These are phyloP conservation scores for Aspergillus brasiliensis DNA, from an alignment of 2,329 filamentous ascomycete species.

Conservation along the genomic window DNA sequence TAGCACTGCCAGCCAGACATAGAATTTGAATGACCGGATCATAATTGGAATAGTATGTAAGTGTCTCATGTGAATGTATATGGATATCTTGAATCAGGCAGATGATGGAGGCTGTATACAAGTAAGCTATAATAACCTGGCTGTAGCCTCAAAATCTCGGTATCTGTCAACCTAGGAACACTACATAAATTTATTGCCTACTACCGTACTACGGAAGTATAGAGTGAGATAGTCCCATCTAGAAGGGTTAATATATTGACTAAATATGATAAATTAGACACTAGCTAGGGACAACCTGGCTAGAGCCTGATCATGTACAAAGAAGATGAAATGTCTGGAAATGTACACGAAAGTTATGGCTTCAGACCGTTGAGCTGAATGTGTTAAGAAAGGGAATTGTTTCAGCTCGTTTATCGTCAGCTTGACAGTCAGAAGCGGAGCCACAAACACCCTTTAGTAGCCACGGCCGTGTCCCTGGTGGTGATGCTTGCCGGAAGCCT, in stretches of 20 bases:
- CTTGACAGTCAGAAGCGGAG: not conserved
- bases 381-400: too few species aligned
- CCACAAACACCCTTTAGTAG: not conserved
- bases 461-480: not conserved
- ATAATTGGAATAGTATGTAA: too few species aligned
- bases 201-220: too few species aligned
- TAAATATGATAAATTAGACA: not conserved
- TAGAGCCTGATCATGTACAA: not conserved
- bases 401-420: not conserved
- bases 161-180: too few species aligned
- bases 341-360: not conserved
- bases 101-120: too few species aligned
- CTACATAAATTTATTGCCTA: too few species aligned
- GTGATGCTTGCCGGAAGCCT: not conserved
- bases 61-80: too few species aligned
- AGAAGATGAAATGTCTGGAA: not conserved
- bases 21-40: too few species aligned
- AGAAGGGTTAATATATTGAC: not conserved
- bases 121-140: too few species aligned
- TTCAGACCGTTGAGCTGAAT: not conserved
- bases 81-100: too few species aligned
- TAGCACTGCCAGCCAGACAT: too few species aligned
- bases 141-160: too few species aligned
- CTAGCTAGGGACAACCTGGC: not conserved
- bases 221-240: not conserved